phyloP scores from a whole-genome alignment of 2,329 filamentous ascomycete species.

The Elsinoe perseae region DNA sequence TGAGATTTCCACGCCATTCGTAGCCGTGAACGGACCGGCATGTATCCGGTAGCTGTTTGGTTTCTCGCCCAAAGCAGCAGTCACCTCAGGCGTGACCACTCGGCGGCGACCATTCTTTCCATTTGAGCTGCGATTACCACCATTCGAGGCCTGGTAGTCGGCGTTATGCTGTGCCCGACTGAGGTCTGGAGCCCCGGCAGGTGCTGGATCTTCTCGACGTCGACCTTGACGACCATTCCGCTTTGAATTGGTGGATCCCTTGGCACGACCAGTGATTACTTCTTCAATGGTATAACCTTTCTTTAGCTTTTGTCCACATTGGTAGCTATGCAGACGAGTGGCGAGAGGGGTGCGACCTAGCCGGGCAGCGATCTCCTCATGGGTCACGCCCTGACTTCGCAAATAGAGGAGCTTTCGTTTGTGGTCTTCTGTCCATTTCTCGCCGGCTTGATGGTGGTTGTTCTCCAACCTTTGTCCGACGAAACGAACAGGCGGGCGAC shows the following conservation, averaged over 20 bases:
- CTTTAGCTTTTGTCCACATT: not conserved
- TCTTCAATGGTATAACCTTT: not conserved
- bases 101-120: not conserved
- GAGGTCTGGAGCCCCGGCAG: not conserved
- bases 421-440: not conserved
- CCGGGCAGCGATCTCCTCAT: not conserved
- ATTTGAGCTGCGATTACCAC: not conserved
- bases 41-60: not conserved
- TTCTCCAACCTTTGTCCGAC: constrained; percentile 3
- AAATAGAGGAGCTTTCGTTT: not conserved
- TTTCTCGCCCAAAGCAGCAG: not conserved
- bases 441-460: not conserved
- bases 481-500: no score
- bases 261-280: not conserved
- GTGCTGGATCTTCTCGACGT: not conserved
- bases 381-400: not conserved
- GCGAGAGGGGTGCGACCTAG: constrained; percentile 4
- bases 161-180: not conserved
- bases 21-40: not conserved
- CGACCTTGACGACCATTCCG: not conserved
- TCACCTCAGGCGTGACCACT: not conserved
- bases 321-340: not conserved
- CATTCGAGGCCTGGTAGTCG: not conserved
- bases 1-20: not conserved
- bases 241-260: not conserved